Conservation (phyloP, 164 flowering plant species). For the Stephania cephalantha region DNA sequence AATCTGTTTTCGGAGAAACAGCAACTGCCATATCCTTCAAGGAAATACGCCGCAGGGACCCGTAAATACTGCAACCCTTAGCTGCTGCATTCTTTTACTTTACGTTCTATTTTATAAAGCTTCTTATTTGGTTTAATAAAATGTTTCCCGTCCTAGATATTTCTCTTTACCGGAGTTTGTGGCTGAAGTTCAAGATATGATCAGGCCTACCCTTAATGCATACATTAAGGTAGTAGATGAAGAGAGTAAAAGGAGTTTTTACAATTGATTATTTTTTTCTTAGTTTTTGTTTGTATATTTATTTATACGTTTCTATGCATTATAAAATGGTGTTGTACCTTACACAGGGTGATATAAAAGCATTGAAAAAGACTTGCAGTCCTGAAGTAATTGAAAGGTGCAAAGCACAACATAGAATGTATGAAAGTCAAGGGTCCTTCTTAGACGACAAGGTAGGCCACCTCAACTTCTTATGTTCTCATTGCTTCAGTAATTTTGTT, state of each 20-base stretch:
- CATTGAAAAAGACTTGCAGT: constrained; percentile 65
- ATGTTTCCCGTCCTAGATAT: constrained; percentile 34
- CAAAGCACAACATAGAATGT: constrained; percentile 63
- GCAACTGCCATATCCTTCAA: constrained; percentile 65
- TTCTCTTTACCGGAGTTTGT: constrained; percentile 89
- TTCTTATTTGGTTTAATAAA: not conserved
- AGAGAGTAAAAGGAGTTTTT: not conserved
- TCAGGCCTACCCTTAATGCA: constrained; percentile 24
- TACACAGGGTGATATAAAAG: constrained; percentile 63
- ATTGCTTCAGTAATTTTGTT: too few relatives aligned
- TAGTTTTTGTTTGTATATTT: too few relatives aligned
- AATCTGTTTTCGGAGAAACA: constrained; percentile 83
- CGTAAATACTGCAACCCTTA: constrained; percentile 34
- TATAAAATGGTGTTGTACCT: not conserved
- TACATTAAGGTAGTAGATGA: constrained; percentile 58
- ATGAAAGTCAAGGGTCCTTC: constrained; percentile 64
- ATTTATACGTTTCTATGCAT: not conserved
- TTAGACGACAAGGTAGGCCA: constrained; percentile 75
- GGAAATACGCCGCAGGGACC: constrained; percentile 90
- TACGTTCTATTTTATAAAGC: not conserved
- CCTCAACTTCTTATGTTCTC: not conserved
- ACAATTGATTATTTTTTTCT: not conserved
- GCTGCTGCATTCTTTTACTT: not conserved
- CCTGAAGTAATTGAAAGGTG: constrained; percentile 80
- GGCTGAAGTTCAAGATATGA: constrained; percentile 12